These are phyloP conservation scores for Brassica carinata DNA, from an alignment of 345 rosid species.

Conservation along the genomic window DNA sequence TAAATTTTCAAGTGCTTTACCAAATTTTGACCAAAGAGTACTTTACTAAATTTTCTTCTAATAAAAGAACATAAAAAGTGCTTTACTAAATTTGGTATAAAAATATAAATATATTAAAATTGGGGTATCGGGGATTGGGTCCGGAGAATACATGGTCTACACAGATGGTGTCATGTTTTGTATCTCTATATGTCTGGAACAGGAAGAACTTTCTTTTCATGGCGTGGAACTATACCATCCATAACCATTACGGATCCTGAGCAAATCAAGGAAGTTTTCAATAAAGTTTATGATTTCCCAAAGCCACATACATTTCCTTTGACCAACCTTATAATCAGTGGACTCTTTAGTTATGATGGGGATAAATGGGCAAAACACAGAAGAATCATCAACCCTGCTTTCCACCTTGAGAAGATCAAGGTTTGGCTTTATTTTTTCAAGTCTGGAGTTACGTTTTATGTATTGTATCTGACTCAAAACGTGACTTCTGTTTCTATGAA, in stretches of 20 bases:
- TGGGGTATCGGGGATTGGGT: too few species aligned
- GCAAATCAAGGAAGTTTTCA: not conserved
- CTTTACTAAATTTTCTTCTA: too few species aligned
- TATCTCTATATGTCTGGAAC: not conserved
- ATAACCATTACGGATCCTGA: constrained; percentile 1
- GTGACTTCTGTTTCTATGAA: not conserved
- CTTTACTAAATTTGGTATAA: too few species aligned
- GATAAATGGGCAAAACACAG: not conserved
- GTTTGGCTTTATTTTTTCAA: not conserved
- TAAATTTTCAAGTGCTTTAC: too few species aligned
- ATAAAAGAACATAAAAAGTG: too few species aligned
- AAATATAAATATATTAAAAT: too few species aligned
- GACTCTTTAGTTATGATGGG: not conserved
- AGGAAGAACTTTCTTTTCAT: not conserved
- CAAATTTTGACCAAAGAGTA: too few species aligned
- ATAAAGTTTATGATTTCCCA: not conserved
- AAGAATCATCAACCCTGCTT: not conserved
- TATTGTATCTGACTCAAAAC: not conserved
- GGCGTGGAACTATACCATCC: not conserved
- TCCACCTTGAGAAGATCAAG: constrained; percentile 2
- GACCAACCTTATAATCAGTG: not conserved
- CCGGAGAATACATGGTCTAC: too few species aligned
- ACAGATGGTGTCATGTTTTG: not conserved
- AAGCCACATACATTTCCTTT: constrained; percentile 1
- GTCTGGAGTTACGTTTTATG: not conserved